phyloP scores from a whole-genome alignment of 2,329 filamentous ascomycete species.

The Aspergillus hiratsukae region DNA sequence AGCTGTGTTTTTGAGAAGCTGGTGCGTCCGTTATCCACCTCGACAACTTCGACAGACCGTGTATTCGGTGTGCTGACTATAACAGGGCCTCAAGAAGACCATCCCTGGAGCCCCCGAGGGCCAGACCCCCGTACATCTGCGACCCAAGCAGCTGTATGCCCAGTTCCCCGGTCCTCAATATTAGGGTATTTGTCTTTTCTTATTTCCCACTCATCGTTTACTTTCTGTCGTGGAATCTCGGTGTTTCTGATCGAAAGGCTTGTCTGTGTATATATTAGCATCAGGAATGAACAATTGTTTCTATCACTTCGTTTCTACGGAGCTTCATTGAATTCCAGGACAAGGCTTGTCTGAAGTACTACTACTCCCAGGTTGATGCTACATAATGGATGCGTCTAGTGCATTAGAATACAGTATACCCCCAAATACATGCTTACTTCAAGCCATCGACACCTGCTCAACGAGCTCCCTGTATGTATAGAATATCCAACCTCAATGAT shows the following conservation, averaged over 20 bases:
- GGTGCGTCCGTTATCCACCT: conserved; percentile 52
- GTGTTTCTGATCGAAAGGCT: conserved; percentile 19
- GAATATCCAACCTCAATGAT: conserved; percentile 3
- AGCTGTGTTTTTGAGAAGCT: conserved; percentile 94
- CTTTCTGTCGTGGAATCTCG: conserved; percentile 20
- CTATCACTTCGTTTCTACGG: not conserved
- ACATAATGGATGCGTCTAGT: not conserved
- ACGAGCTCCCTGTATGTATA: conserved; percentile 1
- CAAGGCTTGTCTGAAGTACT: not conserved
- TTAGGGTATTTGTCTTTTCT: conserved; percentile 22
- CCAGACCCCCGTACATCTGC: conserved; percentile 69
- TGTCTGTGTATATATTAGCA: conserved; percentile 37
- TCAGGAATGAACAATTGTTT: conserved; percentile 34
- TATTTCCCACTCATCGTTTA: conserved; percentile 18
- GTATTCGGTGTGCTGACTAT: not conserved
- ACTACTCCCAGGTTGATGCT: not conserved
- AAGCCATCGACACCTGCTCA: not conserved
- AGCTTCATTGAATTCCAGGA: not conserved
- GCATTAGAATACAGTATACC: not conserved
- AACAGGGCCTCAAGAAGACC: conserved; percentile 73
- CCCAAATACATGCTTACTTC: not conserved
- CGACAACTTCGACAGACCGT: not conserved
- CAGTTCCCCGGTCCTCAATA: conserved; percentile 37
- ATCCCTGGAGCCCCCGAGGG: conserved; percentile 69
- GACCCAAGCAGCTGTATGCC: conserved; percentile 49